Evolutionary conservation across 257 asterid genomes (phyloP), one percentile per base, ranked within the genome.

Genomic region (Nicotiana undulata): DNA sequence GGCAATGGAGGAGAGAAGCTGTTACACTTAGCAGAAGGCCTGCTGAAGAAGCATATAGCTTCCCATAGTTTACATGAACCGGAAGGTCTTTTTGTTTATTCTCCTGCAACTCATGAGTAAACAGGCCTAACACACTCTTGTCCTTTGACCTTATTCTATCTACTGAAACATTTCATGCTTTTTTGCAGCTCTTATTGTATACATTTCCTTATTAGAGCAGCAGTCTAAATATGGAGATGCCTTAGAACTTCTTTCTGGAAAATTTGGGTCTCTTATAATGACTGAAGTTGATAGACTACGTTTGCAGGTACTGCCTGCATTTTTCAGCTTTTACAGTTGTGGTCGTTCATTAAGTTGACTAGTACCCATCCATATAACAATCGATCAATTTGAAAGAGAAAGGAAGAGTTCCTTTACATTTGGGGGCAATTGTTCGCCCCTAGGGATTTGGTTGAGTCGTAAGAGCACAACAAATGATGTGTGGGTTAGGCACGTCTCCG

Each of bases 31-130:
- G 98, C 99, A 86, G 98, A 96, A 90, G 98, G 95, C 72, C 84
- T 94, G 86, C 96, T 96, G 85, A 96, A 92, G 94, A 96, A 92
- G 91, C 99, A 96, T 83, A 91, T 92, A 85, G 89, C 92, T 76
- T 86, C 98, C 70, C 98, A 92, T 84, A 89, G 97, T 82, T 89
- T 96, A 88, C 99, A 91, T 75, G 98, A 96, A 84, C 97, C 97
- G 28, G 99, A 94, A 94, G 99, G 99, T 93, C 67, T 63, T 20
- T 80, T 64, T 65, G 75, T 40, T 44, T 76, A 61, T 82, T 79
- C 82, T 84, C 83, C 84, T 80, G 68, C 74, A 67, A 79, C 40
- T 52, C 37, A 70, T 82, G 51, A 81, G 63, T 80, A 44, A 80
- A 86, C 75, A 81, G 80, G 80, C 66, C 81, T 24, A 31, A 22